Evolutionary conservation across 768 basidiomycete genomes (phyloP), one percentile per base, ranked within the genome.

Genomic region (Gymnopilus junonius): DNA sequence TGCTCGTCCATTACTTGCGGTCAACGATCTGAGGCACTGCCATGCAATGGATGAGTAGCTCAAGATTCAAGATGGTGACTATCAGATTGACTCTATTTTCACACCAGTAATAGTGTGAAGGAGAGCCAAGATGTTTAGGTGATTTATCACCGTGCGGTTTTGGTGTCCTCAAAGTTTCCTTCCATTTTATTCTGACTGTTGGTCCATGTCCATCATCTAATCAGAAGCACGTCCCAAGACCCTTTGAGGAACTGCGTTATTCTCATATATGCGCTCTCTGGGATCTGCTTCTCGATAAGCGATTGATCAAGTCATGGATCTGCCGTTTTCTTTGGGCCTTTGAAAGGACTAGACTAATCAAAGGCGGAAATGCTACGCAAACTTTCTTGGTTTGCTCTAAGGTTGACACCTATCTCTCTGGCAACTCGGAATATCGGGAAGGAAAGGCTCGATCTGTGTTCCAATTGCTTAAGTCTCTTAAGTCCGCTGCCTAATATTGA

Each of bases 61-160:
- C n/a, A 32, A 20, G 27, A 27, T 15, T 27, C 45, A 37, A 10
- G 12, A 17, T 43, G 1, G 45, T 25, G n/a, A 51, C 31, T 29
- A 8, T 50, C 48, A 50, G 31, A 8, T 50, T 27, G 27, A 10
- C 31, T 17, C 8, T 51, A 32, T n/a, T 31, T 29, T 32, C 27
- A 50, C 35, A 21, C 50, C 39, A 27, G 29, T 29, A 31, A 23
- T 29, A 62, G 31, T 37, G 15, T 61, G 57, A 64, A 58, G 43
- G 56, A 32, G 23, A 37, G 42, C 58, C 34, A 46, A 46, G 45
- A 29, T 31, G 32, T 37, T 45, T 60, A 42, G 45, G 51, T 63
- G 61, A 58, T 61, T 65, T 63, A 62, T 63, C 63, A 63, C 65
- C 68, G 65, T 69, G 64, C 39, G 67, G 65, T 68, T 59, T 57